Conservation (phyloP, 805 yeast species). For the Ogataea henricii region DNA sequence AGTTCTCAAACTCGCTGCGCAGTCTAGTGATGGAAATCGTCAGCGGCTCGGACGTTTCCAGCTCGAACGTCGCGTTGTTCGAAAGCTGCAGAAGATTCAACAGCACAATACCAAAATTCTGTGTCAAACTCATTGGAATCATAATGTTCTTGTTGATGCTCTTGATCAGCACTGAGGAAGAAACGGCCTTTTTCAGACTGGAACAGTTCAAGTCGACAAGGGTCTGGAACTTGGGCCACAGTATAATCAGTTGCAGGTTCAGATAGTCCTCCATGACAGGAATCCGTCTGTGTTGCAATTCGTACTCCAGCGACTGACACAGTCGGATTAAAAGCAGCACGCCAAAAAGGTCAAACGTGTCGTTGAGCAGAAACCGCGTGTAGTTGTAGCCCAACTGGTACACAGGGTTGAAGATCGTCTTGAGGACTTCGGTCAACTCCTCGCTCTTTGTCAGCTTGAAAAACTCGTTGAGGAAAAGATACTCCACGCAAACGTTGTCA, state of each 20-base stretch:
- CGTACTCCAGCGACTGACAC: conserved; percentile 62
- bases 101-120: conserved; percentile 73
- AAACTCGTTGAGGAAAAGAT: conserved; percentile 69
- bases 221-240: conserved; percentile 88
- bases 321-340: conserved; percentile 73
- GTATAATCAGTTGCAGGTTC: conserved; percentile 59
- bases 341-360: conserved; percentile 74
- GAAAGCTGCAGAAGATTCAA: conserved; percentile 67
- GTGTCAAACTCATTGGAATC: conserved; percentile 68
- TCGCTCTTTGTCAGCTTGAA: conserved; percentile 53
- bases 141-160: conserved; percentile 32
- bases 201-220: conserved; percentile 79
- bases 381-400: conserved; percentile 51
- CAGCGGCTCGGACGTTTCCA: conserved; percentile 64
- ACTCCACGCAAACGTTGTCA: conserved; percentile 79
- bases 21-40: conserved; percentile 67
- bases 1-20: conserved; percentile 77
- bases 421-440: conserved; percentile 48
- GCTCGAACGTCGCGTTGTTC: conserved; percentile 32
- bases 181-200: conserved; percentile 54
- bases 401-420: conserved; percentile 53
- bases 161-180: conserved; percentile 40
- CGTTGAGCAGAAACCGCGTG: conserved; percentile 41
- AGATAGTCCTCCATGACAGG: conserved; percentile 74
- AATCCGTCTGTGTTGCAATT: conserved; percentile 66